phyloP scores from a whole-genome alignment of 495 filamentous ascomycete species.

The Cladorrhinum samala region DNA sequence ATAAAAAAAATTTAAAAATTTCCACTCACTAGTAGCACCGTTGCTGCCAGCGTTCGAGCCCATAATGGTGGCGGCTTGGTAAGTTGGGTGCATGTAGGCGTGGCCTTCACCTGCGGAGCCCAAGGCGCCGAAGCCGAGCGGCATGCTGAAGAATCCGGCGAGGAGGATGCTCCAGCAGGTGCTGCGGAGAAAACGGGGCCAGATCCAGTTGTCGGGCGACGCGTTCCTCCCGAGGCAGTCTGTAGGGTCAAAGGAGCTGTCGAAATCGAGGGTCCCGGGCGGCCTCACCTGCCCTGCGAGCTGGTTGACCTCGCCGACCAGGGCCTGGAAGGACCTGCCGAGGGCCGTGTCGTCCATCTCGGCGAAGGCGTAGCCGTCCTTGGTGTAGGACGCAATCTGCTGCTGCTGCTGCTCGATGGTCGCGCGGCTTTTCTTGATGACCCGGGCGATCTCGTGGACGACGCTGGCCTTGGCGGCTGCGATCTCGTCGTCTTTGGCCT shows the following conservation, averaged over 20 bases:
- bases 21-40: no score
- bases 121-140: conserved; percentile 8
- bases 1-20: no score
- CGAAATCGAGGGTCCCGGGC: background rate
- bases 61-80: background rate
- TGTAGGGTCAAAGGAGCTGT: background rate
- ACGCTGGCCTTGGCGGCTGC: background rate
- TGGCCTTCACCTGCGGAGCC: background rate
- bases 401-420: background rate
- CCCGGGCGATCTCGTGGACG: background rate
- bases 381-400: conserved; percentile 6
- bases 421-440: background rate
- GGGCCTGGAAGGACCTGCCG: background rate
- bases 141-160: conserved; percentile 2
- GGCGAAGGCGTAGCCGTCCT: background rate
- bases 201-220: background rate
- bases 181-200: conserved; percentile 8
- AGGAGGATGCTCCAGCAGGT: conserved; percentile 9
- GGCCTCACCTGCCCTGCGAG: conserved; percentile 1
- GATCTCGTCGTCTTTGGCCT: background rate
- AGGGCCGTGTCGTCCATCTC: conserved; percentile 1
- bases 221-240: background rate
- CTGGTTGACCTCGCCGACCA: background rate
- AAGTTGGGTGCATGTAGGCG: background rate
- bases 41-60: no score